A percentile compares a stretch with the other conserved stretches of the same genome.
Conservation (phyloP, 352 stramenopile species). For the Globisporangium takayamanum region DNA sequence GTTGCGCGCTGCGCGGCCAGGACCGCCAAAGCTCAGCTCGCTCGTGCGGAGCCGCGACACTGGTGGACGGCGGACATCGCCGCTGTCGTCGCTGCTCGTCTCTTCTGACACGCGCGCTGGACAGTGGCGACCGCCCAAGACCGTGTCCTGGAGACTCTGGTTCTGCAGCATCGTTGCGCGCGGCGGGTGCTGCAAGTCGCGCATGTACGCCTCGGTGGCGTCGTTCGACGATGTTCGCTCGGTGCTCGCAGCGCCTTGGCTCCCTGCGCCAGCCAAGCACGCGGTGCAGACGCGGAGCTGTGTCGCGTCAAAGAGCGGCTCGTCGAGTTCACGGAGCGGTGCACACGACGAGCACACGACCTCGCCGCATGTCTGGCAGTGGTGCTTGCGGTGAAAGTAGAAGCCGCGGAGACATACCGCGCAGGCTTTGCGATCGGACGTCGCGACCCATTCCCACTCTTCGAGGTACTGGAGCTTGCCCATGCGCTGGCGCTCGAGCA, state of each 20-base stretch:
- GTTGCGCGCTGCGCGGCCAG: background rate
- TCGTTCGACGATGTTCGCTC: slow-evolving; percentile 34
- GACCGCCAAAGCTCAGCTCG: slow-evolving; percentile 14
- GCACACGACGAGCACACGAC: slow-evolving; percentile 72
- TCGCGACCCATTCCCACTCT: slow-evolving; percentile 71
- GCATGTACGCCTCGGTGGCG: slow-evolving; percentile 43
- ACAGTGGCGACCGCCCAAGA: background rate
- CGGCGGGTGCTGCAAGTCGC: slow-evolving; percentile 24
- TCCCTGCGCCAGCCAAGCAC: slow-evolving; percentile 50
- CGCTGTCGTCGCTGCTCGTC: slow-evolving; percentile 10
- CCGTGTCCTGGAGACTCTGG: too few species aligned
- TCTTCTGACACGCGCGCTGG: slow-evolving; percentile 4
- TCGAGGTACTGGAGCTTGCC: slow-evolving; percentile 67
- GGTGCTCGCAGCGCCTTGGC: slow-evolving; percentile 14
- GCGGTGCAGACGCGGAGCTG: slow-evolving; percentile 65
- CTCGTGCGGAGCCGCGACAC: slow-evolving; percentile 17
- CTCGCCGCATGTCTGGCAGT: slow-evolving; percentile 70
- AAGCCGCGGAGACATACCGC: slow-evolving; percentile 73
- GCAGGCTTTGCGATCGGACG: slow-evolving; percentile 68
- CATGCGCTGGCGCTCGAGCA: slow-evolving; percentile 74
- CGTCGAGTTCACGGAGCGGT: slow-evolving; percentile 62
- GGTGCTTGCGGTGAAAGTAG: slow-evolving; percentile 74
- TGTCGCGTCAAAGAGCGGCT: slow-evolving; percentile 52
- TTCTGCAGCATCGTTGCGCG: background rate
- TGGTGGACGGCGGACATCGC: slow-evolving; percentile 8